A percentile compares a stretch with the other conserved stretches of the same genome.
Conservation (phyloP, 2,329 filamentous ascomycete genomes). For the Claviceps quebecensis region DNA sequence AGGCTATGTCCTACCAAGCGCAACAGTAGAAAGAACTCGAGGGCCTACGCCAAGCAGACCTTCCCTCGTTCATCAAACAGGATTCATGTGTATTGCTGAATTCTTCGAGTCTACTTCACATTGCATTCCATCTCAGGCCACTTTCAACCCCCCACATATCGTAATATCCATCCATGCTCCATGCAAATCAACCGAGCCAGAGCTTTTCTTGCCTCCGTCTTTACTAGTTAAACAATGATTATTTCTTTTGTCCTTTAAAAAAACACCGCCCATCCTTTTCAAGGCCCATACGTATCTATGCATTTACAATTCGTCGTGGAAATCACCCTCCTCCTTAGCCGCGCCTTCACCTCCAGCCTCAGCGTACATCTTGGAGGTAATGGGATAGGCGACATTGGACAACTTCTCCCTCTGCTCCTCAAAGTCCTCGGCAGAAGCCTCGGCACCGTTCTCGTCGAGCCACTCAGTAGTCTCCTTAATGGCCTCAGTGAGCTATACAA, state of each 20-base stretch:
- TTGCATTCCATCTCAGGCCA: slow-evolving; percentile 6
- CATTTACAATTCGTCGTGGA: slow-evolving; percentile 68
- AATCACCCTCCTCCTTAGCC: slow-evolving; percentile 56
- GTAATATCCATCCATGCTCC: slow-evolving; percentile 8
- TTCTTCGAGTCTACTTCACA: slow-evolving; percentile 18
- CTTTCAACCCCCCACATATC: slow-evolving; percentile 8
- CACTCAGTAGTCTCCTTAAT: slow-evolving; percentile 96
- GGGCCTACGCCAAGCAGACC: no score
- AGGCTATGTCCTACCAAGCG: no score
- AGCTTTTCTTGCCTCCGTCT: slow-evolving; percentile 2
- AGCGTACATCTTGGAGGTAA: slow-evolving; percentile 95
- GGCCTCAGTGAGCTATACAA: slow-evolving; percentile 64
- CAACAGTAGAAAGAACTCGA: no score
- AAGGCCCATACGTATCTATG: slow-evolving; percentile 15
- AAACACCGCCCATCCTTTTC: slow-evolving; percentile 2
- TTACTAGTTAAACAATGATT: neutral
- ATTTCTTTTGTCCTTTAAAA: neutral
- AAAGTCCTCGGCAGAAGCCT: slow-evolving; percentile 83
- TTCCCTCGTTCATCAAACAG: neutral
- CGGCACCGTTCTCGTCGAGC: slow-evolving; percentile 87
- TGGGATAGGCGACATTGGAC: slow-evolving; percentile 90
- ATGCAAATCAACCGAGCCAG: slow-evolving; percentile 14
- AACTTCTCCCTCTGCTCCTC: slow-evolving; percentile 99
- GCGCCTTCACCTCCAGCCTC: slow-evolving; percentile 37
- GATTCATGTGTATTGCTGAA: neutral